Conservation (phyloP, 345 rosid species). For the Cardamine resedifolia region DNA sequence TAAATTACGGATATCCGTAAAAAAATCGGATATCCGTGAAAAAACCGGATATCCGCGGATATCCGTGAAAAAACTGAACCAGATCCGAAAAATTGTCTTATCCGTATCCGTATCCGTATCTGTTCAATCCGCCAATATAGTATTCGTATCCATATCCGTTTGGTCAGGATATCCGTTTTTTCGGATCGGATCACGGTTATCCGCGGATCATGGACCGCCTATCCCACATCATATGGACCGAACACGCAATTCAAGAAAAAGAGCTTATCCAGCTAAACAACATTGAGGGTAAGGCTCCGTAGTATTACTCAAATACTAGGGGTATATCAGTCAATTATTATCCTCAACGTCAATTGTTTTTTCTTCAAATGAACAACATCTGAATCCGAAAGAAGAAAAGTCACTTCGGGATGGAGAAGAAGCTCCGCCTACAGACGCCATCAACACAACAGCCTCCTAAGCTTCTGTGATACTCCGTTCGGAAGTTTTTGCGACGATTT, state of each 20-base stretch:
- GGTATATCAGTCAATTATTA: constrained; percentile 4
- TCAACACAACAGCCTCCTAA: constrained; percentile 2
- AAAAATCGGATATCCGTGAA: no score
- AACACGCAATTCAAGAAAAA: constrained; percentile 39
- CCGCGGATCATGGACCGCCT: no score
- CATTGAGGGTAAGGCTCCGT: background rate
- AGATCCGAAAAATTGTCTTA: no score
- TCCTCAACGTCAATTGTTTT: constrained; percentile 16
- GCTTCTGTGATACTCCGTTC: background rate
- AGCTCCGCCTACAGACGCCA: constrained; percentile 15
- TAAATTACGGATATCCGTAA: no score
- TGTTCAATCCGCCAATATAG: no score
- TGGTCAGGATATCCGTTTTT: no score
- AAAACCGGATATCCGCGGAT: no score
- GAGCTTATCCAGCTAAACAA: constrained; percentile 11
- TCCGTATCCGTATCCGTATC: no score
- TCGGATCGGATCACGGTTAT: no score
- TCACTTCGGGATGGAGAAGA: constrained; percentile 14
- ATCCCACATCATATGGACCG: background rate
- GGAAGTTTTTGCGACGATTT: background rate
- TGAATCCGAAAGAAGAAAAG: background rate
- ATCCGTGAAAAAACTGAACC: no score
- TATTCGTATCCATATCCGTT: no score
- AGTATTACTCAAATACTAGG: background rate
- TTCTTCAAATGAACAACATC: constrained; percentile 9